Percentiles rank a stretch among this genome's conserved stretches.
Evolutionary conservation across 75 land plant genomes (phyloP).

Genomic region (Sequoia sempervirens): DNA sequence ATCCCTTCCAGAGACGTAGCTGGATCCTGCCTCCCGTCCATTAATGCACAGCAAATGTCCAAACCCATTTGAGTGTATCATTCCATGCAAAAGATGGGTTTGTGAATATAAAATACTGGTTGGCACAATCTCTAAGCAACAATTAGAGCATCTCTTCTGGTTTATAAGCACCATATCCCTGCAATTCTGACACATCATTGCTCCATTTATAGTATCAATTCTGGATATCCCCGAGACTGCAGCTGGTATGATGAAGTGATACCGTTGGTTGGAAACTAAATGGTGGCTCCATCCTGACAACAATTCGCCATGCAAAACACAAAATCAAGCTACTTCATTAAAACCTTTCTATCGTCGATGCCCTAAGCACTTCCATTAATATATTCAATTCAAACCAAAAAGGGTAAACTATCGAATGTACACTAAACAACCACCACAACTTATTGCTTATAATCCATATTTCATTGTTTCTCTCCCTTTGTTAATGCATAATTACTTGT

Average conservation of each 20-base stretch:
- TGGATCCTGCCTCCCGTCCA: slow-evolving; percentile 68
- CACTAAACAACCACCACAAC: no score
- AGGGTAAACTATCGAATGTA: no score
- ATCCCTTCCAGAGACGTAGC: slow-evolving; percentile 60
- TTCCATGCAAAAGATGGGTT: slow-evolving; percentile 63
- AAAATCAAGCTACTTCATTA: neutral
- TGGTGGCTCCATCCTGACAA: slow-evolving; percentile 78
- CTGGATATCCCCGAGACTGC: slow-evolving; percentile 11
- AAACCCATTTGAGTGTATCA: slow-evolving; percentile 74
- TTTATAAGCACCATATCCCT: neutral
- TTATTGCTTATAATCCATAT: neutral
- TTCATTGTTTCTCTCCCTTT: neutral
- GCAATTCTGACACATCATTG: slow-evolving; percentile 14
- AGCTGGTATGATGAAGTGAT: slow-evolving; percentile 65
- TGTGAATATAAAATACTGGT: slow-evolving; percentile 27
- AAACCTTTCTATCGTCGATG: neutral
- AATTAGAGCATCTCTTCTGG: neutral
- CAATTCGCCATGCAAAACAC: neutral
- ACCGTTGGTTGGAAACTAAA: slow-evolving; percentile 64
- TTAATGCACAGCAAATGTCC: slow-evolving; percentile 75
- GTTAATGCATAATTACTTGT: neutral
- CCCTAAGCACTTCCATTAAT: neutral
- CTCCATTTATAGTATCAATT: neutral
- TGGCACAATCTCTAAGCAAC: slow-evolving; percentile 1
- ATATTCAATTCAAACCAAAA: neutral